Base-by-base conservation (phyloP, 345 rosid genomes). In the Excoecaria cochinchinensis region DNA sequence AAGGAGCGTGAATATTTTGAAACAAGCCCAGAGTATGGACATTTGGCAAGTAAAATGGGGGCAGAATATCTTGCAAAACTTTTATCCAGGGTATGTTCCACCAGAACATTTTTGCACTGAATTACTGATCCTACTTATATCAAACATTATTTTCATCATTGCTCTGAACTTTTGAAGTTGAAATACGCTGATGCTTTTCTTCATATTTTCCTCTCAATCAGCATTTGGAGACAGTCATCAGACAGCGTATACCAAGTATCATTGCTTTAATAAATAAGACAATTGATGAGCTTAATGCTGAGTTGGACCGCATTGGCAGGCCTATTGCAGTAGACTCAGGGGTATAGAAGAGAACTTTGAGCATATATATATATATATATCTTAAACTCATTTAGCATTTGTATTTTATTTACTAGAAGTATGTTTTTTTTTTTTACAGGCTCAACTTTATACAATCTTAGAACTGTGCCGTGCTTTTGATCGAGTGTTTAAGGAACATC, bases 381-480 rank as follows among this genome's bases (percentile, higher is more conserved):
- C 13, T 83, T 60, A 73, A 79, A 67, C 64, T 44, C 53, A 63
- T 75, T 70, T 39, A 21, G 48, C 25, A 7, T 25, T 60, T 22
- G 22, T 31, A 70, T 42, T 57, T 71, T 75, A 75, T 77, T 83
- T 16, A 72, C 64, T 64, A 56, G 69, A 71, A 40, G 21, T 60
- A 59, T 68, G 52, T 77, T 70, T 53, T 25, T 73, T 58, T 83
- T 9, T 53, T 11, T 72, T 80, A 44, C 87, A 95, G 99, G 99
- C 98, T 76, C 99, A 89, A 79, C 85, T 95, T 67, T 95, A 95
- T 81, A 95, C 95, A 25, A 95, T 95, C 78, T 87, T 95, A 82
- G 98, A 92, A 86, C 83, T 95, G 46, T 95, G 99, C 47, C 97
- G 95, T 76, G 99, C 97, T 50, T 95, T 95, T 89, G 99, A 95